phyloP scores from a whole-genome alignment of 2,329 filamentous ascomycete genomes.

The Talaromyces sp. region DNA sequence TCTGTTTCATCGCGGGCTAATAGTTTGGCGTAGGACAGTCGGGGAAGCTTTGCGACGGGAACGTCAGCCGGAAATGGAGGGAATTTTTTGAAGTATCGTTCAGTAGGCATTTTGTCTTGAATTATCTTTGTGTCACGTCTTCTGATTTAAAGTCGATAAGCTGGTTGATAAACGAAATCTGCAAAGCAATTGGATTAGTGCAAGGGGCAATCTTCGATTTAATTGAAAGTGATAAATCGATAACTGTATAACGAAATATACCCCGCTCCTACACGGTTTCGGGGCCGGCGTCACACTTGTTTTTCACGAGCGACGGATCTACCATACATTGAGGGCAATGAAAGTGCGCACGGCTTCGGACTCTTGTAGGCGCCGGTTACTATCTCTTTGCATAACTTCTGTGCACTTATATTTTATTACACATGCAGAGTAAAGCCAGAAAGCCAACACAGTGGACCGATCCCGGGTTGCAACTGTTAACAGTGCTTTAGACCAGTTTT shows the following conservation, averaged over 20 bases:
- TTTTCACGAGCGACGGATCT: too few species aligned
- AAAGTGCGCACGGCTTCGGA: too few species aligned
- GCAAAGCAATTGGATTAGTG: not conserved
- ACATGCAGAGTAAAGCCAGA: not conserved
- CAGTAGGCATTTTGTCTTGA: constrained; percentile 2
- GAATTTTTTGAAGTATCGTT: constrained; percentile 1
- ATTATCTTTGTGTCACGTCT: not conserved
- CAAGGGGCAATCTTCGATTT: not conserved
- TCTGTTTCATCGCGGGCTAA: not conserved
- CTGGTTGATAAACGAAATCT: not conserved
- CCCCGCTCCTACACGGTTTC: too few species aligned
- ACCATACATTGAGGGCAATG: too few species aligned
- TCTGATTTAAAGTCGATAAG: not conserved
- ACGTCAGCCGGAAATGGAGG: constrained; percentile 3
- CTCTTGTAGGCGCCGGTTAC: too few species aligned
- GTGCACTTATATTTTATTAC: not conserved
- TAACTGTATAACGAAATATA: too few species aligned
- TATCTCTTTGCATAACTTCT: not conserved
- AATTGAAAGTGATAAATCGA: too few species aligned
- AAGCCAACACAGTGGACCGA: not conserved
- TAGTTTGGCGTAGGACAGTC: constrained; percentile 1
- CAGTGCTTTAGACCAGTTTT: not conserved
- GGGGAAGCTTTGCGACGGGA: constrained; percentile 1
- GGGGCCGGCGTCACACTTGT: too few species aligned
- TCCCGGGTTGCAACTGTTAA: not conserved